Percentiles rank a stretch among this genome's conserved stretches.
These are phyloP conservation scores for Vaccinium myrtillus DNA, from an alignment of 148 eudicot genomes.

Conservation along the genomic window DNA sequence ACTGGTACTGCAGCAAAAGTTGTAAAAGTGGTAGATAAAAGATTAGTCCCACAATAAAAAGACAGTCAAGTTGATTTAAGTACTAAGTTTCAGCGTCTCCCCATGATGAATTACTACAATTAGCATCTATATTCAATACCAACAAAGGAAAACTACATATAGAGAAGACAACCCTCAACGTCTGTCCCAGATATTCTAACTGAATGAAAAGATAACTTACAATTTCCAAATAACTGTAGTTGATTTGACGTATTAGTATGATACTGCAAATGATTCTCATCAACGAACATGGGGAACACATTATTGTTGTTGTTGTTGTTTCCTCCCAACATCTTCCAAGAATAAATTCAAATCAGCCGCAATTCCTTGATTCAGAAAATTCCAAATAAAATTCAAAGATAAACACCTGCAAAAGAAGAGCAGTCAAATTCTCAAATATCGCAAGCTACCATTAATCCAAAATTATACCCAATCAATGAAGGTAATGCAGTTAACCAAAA, in stretches of 20 bases:
- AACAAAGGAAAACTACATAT: background rate
- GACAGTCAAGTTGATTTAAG: background rate
- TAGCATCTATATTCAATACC: background rate
- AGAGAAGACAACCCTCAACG: background rate
- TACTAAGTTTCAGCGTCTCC: background rate
- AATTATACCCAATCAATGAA: background rate
- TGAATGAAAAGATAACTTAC: conserved; percentile 18
- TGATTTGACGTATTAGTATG: conserved; percentile 65
- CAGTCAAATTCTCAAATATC: background rate
- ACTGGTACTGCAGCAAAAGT: conserved; percentile 51
- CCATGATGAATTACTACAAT: background rate
- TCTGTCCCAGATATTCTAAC: background rate
- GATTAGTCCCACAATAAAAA: background rate
- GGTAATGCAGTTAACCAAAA: background rate
- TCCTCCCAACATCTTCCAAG: conserved; percentile 68
- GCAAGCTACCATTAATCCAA: background rate
- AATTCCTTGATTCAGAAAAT: conserved; percentile 6
- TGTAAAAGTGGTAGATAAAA: background rate
- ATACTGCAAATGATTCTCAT: conserved; percentile 57
- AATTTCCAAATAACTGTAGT: conserved; percentile 69
- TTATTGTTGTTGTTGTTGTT: conserved; percentile 52
- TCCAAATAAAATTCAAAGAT: background rate
- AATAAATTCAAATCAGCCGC: background rate
- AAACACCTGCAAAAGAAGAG: conserved; percentile 13
- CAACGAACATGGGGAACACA: conserved; percentile 60